These are phyloP conservation scores for Phytophthora niederhauseri DNA, from an alignment of 352 stramenopile genomes.

Conservation along the genomic window DNA sequence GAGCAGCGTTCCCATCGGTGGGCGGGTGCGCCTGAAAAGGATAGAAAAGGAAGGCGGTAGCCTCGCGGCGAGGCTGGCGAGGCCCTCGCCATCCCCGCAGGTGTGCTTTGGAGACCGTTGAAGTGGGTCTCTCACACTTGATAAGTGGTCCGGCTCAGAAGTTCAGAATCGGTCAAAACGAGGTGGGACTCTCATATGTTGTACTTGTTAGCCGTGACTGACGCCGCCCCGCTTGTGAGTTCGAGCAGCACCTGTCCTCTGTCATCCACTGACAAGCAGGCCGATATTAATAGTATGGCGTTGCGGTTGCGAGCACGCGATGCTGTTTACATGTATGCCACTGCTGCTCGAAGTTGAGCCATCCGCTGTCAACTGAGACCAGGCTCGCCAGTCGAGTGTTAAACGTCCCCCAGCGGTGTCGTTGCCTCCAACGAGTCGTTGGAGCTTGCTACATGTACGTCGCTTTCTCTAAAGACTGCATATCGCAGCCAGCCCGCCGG, in stretches of 20 bases:
- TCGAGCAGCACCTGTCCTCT: neutral
- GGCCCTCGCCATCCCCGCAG: conserved; percentile 8
- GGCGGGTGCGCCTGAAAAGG: neutral
- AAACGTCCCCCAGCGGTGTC: neutral
- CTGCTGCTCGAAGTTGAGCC: neutral
- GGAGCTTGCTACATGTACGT: too few species aligned
- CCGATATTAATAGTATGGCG: neutral
- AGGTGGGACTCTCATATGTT: neutral
- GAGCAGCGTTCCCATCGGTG: conserved; percentile 4
- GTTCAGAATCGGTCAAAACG: conserved; percentile 24
- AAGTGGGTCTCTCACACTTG: neutral
- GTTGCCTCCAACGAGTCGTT: too few species aligned
- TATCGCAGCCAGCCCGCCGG: too few species aligned
- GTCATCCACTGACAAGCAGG: neutral
- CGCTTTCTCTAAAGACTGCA: too few species aligned
- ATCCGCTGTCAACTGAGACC: neutral
- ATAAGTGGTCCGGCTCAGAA: conserved; percentile 19
- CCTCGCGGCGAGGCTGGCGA: too few species aligned
- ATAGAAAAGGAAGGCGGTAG: conserved; percentile 20
- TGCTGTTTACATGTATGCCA: too few species aligned
- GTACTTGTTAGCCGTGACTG: neutral
- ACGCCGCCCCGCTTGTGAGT: too few species aligned
- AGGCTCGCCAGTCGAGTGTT: neutral
- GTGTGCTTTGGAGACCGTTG: neutral
- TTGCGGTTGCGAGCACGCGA: neutral